Evolutionary conservation across 495 filamentous ascomycete genomes (phyloP), one percentile per base, ranked within the genome.

Genomic region (Aspergillus steynii): DNA sequence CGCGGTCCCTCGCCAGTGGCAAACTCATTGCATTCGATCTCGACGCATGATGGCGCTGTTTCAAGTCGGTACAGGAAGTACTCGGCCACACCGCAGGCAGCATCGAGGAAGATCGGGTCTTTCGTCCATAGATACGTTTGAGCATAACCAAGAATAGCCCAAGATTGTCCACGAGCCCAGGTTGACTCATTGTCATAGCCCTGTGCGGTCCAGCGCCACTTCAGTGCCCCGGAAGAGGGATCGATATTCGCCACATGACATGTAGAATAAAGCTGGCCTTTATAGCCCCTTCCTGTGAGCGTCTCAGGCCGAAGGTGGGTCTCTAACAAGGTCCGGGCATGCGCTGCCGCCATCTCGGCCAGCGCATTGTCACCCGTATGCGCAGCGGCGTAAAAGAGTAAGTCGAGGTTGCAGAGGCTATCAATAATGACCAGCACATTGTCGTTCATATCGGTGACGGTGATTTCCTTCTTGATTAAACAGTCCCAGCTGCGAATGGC

Each of bases 391-490:
- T 75, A 81, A 59, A 69, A 81, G 1, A 81, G 66, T 20, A 81
- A 56, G 31, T 77, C 77, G 5, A 80, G 61, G 56, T 81, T 76
- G 26, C 52, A 61, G 73, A 80, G 77, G 56, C 74, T 78, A 61
- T 80, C 79, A 53, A 81, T 76, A 53, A 81, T 81, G 46, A 81
- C 71, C 7, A 75, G 50, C 37, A 77, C 75, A 15, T 75, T 69
- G 45, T 73, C 68, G 3, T 67, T 58, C 50, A 70, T 64, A 8
- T 62, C 61, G 14, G 59, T 67, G 20, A 70, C 59, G 5, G 59
- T 62, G n/a, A 65, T 56, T 0, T 62, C 61, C 55, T 61, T 62
- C 50, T 67, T 63, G 8, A 55, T 53, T 26, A 67, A 45, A n/a
- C 29, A 31, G 42, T 79, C 74, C 78, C 77, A 81, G 53, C 73